Evolutionary conservation across 108 stramenopile genomes (phyloP).

Genomic region (Cyclotella atomus): DNA sequence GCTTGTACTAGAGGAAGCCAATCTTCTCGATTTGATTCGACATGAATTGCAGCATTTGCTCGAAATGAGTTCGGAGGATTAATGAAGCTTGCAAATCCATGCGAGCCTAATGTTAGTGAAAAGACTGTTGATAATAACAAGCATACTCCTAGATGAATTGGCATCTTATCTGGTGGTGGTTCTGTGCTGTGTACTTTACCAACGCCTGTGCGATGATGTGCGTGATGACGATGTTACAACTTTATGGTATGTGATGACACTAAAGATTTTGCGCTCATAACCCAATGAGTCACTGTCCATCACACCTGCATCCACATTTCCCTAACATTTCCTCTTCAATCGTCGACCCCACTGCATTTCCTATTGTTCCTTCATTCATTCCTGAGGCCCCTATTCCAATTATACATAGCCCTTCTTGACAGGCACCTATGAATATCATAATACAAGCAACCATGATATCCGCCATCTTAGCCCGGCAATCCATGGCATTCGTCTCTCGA

Average conservation of each 20-base stretch:
- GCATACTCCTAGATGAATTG: no score
- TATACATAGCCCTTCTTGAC: no score
- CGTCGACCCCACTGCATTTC: neutral
- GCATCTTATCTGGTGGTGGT: no score
- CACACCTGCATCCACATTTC: neutral
- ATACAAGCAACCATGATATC: constrained; percentile 27
- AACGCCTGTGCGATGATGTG: no score
- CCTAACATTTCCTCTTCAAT: neutral
- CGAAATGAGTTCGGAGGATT: no score
- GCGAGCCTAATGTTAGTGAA: neutral
- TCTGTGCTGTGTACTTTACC: no score
- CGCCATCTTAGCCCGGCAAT: constrained; percentile 24
- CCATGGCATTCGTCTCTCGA: constrained; percentile 29
- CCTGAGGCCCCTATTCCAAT: no score
- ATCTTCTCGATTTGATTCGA: neutral
- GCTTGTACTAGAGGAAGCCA: constrained; percentile 35
- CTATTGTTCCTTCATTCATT: no score
- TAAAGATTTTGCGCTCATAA: no score
- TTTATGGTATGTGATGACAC: no score
- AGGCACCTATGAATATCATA: constrained; percentile 32
- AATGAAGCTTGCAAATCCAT: no score
- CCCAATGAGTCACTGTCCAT: neutral
- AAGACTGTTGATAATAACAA: no score
- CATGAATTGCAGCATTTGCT: neutral
- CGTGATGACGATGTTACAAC: neutral